Evolutionary conservation across 2,329 filamentous ascomycete species (phyloP), one percentile per base, ranked within the genome.

Genomic region (Phialophora chinensis): DNA sequence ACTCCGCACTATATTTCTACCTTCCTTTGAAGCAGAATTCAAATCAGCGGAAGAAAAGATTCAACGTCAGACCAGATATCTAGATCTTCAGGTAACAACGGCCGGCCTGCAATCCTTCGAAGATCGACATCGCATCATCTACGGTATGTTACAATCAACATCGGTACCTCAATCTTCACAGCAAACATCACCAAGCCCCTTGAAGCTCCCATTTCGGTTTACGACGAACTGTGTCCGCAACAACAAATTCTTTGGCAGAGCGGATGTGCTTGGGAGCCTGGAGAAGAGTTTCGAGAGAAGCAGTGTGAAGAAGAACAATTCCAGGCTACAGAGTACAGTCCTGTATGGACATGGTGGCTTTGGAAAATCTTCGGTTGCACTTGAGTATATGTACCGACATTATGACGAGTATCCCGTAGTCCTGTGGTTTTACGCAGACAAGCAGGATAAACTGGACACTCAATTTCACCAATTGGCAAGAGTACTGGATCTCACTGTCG

Each of bases 251-350:
- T 47, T 47, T 47, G 42, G 42, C 42, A 47, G 42, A 47, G 42
- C 42, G 42, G 42, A 47, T 47, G 42, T 47, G 42, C 42, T 47
- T 47, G 20, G 42, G 11, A 47, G 42, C 42, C 42, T 47, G 17
- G 42, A 47, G 42, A 47, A 47, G 42, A 47, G 42, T 47, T 47
- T 47, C 42, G 42, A 47, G 42, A 47, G 42, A 47, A 47, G 42
- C 42, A 47, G 42, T 47, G 42, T 47, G 42, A 47, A 47, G 42
- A 47, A 47, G 42, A 47, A 47, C 42, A 47, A 47, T 47, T 47
- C 42, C 42, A 47, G 42, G 42, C 42, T 47, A 10, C 42, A 47
- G 42, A 47, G 42, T 47, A 47, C 42, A 47, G 42, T 47, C 42
- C 42, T 47, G 20, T 47, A 47, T 47, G 42, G 42, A 47, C 42